A percentile compares a stretch with the other conserved stretches of the same genome.
phyloP scores from a whole-genome alignment of 768 basidiomycete genomes.

The Lepiota brunneoincarnata region DNA sequence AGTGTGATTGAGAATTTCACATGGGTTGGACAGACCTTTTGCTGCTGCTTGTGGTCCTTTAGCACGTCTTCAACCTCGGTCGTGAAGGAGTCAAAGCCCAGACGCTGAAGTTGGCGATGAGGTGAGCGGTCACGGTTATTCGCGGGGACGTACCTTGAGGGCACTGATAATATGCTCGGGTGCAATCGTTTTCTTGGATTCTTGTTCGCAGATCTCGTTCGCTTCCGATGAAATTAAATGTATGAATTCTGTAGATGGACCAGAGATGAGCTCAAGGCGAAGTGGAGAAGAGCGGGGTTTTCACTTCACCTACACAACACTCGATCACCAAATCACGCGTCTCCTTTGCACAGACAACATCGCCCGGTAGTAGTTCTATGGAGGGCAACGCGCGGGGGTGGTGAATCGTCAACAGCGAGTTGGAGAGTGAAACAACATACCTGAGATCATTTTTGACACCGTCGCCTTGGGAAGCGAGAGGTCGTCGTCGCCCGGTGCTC shows the following conservation, averaged over 20 bases:
- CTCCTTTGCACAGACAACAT: constrained; percentile 90
- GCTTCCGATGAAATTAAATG: constrained; percentile 96
- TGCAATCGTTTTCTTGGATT: constrained; percentile 98
- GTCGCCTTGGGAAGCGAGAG: constrained; percentile 96
- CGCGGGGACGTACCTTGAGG: constrained; percentile 60
- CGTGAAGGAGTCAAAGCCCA: constrained; percentile 92
- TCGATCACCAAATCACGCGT: constrained; percentile 96
- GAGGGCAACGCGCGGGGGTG: constrained; percentile 8
- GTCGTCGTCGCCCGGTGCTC: constrained; percentile 81
- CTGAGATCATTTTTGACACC: constrained; percentile 94
- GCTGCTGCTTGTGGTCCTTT: constrained; percentile 94
- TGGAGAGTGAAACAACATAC: constrained; percentile 36
- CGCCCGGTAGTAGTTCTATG: constrained; percentile 84
- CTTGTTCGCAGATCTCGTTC: constrained; percentile 97
- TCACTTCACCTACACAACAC: constrained; percentile 93
- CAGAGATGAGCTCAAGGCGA: constrained; percentile 3
- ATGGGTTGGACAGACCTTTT: constrained; percentile 59
- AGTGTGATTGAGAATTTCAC: constrained; percentile 9
- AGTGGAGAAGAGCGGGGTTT: background rate
- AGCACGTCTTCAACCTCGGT: constrained; percentile 89
- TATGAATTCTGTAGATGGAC: constrained; percentile 78
- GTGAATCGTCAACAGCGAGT: constrained; percentile 11
- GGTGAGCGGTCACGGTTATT: background rate
- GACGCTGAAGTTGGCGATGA: constrained; percentile 47
- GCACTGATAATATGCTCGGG: constrained; percentile 96